phyloP scores from a whole-genome alignment of 768 basidiomycete genomes.

The Boletales sp. region DNA sequence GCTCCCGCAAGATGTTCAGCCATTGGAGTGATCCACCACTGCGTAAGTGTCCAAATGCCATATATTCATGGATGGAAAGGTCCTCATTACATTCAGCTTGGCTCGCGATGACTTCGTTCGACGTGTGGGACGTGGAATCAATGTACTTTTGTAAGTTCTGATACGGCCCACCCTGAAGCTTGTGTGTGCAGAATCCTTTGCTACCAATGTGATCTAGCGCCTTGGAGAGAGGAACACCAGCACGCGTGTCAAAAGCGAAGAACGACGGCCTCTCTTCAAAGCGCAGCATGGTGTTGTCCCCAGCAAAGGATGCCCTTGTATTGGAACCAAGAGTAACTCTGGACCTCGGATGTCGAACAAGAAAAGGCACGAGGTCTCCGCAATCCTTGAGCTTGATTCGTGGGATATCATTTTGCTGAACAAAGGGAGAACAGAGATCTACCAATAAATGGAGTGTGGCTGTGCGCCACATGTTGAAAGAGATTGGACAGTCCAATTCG shows the following conservation, averaged over 20 bases:
- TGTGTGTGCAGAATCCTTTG: slow-evolving; percentile 26
- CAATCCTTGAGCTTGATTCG: slow-evolving; percentile 5
- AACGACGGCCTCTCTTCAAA: slow-evolving; percentile 29
- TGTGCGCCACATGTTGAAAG: slow-evolving; percentile 37
- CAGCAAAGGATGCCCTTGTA: slow-evolving; percentile 7
- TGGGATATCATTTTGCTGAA: not conserved
- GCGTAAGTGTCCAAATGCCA: slow-evolving; percentile 42
- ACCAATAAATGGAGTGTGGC: slow-evolving; percentile 27
- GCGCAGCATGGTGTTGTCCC: slow-evolving; percentile 11
- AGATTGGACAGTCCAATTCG: slow-evolving; percentile 36
- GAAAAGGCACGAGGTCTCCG: not conserved
- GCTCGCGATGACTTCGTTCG: slow-evolving; percentile 39
- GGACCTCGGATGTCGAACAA: slow-evolving; percentile 4
- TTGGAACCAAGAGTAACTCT: slow-evolving; percentile 37
- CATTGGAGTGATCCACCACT: slow-evolving; percentile 45
- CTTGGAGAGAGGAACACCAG: slow-evolving; percentile 6
- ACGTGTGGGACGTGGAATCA: slow-evolving; percentile 31
- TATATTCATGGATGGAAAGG: slow-evolving; percentile 41
- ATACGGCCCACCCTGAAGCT: slow-evolving; percentile 33
- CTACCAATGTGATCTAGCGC: not conserved
- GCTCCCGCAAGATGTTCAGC: slow-evolving; percentile 45
- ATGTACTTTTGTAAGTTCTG: slow-evolving; percentile 35
- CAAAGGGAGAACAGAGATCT: slow-evolving; percentile 28
- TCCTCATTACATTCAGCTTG: slow-evolving; percentile 39
- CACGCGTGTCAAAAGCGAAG: slow-evolving; percentile 24